Evolutionary conservation across 768 basidiomycete species (phyloP).

Genomic region (Peribolospora kevripleyi): DNA sequence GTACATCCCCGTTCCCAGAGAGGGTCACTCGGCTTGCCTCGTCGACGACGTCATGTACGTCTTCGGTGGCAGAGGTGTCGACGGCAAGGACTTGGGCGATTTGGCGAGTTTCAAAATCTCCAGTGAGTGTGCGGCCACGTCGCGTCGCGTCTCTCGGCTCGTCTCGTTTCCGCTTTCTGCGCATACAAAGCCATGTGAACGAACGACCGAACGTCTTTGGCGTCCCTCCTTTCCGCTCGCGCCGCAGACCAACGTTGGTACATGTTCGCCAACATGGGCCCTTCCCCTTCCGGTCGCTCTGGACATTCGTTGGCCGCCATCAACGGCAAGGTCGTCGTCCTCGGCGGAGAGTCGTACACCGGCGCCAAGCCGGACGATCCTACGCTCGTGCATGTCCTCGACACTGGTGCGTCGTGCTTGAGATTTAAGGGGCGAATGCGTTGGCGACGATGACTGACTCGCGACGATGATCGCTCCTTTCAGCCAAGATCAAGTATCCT

Average conservation of each 20-base stretch:
- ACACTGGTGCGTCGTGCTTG: slow-evolving; percentile 47
- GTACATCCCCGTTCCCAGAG: slow-evolving; percentile 80
- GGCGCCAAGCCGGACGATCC: slow-evolving; percentile 40
- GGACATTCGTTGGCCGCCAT: slow-evolving; percentile 97
- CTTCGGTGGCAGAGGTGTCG: slow-evolving; percentile 88
- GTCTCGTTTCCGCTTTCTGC: background rate
- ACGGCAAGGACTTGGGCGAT: slow-evolving; percentile 85
- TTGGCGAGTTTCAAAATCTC: slow-evolving; percentile 90
- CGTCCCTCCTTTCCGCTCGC: background rate
- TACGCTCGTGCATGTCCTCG: slow-evolving; percentile 61
- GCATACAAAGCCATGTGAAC: background rate
- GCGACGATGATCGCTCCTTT: background rate
- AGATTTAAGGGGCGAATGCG: background rate
- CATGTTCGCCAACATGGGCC: slow-evolving; percentile 99
- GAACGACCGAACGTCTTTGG: background rate
- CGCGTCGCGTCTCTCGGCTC: background rate
- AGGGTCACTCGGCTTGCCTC: slow-evolving; percentile 85
- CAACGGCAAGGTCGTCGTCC: slow-evolving; percentile 65
- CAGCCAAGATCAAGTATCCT: slow-evolving; percentile 86
- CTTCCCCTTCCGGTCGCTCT: slow-evolving; percentile 68
- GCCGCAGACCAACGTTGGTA: slow-evolving; percentile 81
- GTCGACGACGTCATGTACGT: slow-evolving; percentile 96
- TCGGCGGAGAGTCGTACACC: slow-evolving; percentile 72
- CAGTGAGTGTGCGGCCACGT: slow-evolving; percentile 35
- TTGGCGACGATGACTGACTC: background rate